Conservation (phyloP, 106 monocot genomes). For the Phalaenopsis equestris region DNA sequence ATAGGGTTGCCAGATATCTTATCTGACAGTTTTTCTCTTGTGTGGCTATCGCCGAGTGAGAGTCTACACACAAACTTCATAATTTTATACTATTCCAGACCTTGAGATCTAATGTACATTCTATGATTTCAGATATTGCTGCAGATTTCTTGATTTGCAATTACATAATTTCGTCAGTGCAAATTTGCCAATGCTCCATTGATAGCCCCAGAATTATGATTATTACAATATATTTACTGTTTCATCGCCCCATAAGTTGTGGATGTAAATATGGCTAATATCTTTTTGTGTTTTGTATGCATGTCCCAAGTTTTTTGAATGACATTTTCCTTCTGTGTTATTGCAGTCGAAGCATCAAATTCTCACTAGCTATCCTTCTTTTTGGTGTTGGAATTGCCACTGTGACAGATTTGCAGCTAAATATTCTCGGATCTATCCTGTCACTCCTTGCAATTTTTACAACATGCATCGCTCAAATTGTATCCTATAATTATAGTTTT, state of each 20-base stretch:
- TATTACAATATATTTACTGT: background rate
- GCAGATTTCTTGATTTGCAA: background rate
- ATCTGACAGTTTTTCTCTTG: too few species aligned
- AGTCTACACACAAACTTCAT: background rate
- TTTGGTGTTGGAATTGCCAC: constrained; percentile 72
- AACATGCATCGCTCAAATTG: constrained; percentile 73
- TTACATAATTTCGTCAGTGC: background rate
- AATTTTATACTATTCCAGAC: background rate
- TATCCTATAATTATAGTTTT: constrained; percentile 34
- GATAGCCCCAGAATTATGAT: background rate
- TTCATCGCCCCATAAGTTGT: background rate
- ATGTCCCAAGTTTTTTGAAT: background rate
- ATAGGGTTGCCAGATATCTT: too few species aligned
- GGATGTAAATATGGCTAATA: background rate
- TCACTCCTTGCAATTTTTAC: constrained; percentile 64
- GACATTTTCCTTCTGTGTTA: constrained; percentile 6
- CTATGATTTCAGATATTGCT: background rate
- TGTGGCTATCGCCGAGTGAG: too few species aligned
- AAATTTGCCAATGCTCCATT: background rate
- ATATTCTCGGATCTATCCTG: constrained; percentile 48
- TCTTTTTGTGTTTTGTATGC: constrained; percentile 3
- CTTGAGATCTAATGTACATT: background rate
- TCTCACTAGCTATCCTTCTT: constrained; percentile 48
- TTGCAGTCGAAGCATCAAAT: constrained; percentile 56
- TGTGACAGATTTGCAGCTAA: constrained; percentile 66